A percentile compares a stretch with the other conserved stretches of the same genome.
These are phyloP conservation scores for Cyberlindnera saturnus DNA, from an alignment of 805 yeast genomes.

Conservation along the genomic window DNA sequence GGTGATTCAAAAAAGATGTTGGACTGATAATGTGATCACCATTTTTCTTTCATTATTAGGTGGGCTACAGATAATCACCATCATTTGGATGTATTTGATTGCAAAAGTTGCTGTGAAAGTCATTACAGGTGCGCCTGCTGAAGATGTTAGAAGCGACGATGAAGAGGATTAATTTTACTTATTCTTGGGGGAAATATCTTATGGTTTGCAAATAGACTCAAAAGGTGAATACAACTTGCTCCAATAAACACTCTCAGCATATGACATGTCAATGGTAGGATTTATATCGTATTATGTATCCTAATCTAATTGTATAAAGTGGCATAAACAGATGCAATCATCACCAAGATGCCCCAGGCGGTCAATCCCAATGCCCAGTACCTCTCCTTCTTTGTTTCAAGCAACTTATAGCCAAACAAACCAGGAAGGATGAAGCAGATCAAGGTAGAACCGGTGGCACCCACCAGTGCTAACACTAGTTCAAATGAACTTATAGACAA, in stretches of 20 bases:
- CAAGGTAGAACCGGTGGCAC: slow-evolving; percentile 79
- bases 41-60: slow-evolving; percentile 51
- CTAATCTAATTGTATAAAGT: slow-evolving; percentile 21
- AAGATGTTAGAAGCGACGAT: slow-evolving; percentile 80
- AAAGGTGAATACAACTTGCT: too few species aligned
- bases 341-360: slow-evolving; percentile 65
- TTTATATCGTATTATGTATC: not conserved
- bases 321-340: slow-evolving; percentile 55
- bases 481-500: slow-evolving; percentile 58
- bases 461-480: slow-evolving; percentile 64
- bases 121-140: slow-evolving; percentile 68
- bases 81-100: slow-evolving; percentile 74
- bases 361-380: slow-evolving; percentile 48
- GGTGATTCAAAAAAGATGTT: slow-evolving; percentile 39
- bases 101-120: slow-evolving; percentile 65
- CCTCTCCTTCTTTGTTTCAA: slow-evolving; percentile 31
- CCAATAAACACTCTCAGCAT: too few species aligned
- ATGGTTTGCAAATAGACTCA: too few species aligned
- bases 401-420: slow-evolving; percentile 54
- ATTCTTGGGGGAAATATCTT: too few species aligned
- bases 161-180: slow-evolving; percentile 39
- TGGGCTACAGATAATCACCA: slow-evolving; percentile 57
- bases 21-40: slow-evolving; percentile 36
- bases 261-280: too few species aligned
- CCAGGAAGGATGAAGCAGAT: slow-evolving; percentile 79